A percentile compares a stretch with the other conserved stretches of the same genome.
phyloP scores from a whole-genome alignment of 139 green algal genomes.

The Coelastrella sp. region DNA sequence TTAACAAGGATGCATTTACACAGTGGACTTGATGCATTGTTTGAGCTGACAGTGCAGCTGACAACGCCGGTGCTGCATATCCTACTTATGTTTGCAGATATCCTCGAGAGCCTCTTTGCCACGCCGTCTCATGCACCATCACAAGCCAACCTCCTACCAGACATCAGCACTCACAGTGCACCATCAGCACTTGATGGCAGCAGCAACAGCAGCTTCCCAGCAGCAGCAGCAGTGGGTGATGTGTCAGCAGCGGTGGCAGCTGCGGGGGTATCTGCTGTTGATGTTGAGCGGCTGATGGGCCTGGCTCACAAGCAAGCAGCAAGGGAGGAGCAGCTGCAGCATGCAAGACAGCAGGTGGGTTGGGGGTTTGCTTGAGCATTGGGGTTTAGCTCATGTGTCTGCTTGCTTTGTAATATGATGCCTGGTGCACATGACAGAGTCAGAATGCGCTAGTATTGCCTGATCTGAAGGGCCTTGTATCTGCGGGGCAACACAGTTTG shows the following conservation, averaged over 20 bases:
- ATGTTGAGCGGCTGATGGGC: constrained; percentile 7
- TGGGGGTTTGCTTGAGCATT: not conserved
- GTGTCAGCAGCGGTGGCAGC: constrained; percentile 23
- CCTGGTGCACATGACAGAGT: too few species aligned
- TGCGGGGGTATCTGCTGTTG: not conserved
- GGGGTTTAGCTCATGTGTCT: too few species aligned
- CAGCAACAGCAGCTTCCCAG: constrained; percentile 18
- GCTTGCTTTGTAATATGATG: too few species aligned
- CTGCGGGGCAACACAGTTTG: too few species aligned
- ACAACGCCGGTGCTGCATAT: not conserved
- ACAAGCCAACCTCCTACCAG: not conserved
- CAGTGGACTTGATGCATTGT: too few species aligned
- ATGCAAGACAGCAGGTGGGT: constrained; percentile 39
- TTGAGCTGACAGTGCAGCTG: too few species aligned
- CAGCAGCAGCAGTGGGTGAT: not conserved
- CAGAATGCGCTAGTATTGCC: too few species aligned
- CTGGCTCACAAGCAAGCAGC: not conserved
- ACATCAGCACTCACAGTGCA: not conserved
- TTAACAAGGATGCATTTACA: too few species aligned
- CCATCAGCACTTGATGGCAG: not conserved
- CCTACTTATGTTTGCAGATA: constrained; percentile 14
- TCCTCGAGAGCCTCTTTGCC: constrained; percentile 47
- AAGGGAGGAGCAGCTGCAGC: constrained; percentile 28
- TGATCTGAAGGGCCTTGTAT: too few species aligned
- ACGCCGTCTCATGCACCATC: not conserved